Conservation (phyloP, 192 early-diverging fungal genomes). For the Podila clonocystis region DNA sequence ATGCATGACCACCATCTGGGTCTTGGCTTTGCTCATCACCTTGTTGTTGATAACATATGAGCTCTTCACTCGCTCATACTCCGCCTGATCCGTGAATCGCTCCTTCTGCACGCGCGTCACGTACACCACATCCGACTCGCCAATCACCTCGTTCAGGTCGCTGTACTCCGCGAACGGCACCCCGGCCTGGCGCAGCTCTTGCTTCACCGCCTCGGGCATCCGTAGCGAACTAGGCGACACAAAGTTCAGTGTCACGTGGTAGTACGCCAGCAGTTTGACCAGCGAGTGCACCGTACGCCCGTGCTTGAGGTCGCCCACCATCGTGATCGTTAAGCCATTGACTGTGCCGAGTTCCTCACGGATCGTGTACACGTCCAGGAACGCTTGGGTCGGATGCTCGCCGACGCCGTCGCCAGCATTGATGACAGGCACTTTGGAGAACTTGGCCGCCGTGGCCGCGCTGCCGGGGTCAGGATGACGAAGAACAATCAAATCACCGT, state of each 20-base stretch:
- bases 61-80: constrained; percentile 84
- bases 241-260: constrained; percentile 94
- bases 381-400: constrained; percentile 98
- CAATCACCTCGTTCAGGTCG: constrained; percentile 83
- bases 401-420: constrained; percentile 98
- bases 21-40: constrained; percentile 86
- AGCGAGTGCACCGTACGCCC: constrained; percentile 98
- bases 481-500: constrained; percentile 92
- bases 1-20: constrained; percentile 99
- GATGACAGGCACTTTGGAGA: constrained; percentile 91
- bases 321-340: constrained; percentile 93
- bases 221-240: constrained; percentile 83
- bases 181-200: constrained; percentile 61
- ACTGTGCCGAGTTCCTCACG: constrained; percentile 96
- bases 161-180: constrained; percentile 69
- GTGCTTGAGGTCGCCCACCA: constrained; percentile 98
- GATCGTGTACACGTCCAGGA: constrained; percentile 84
- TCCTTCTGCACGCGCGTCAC: constrained; percentile 98
- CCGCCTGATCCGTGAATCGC: constrained; percentile 77
- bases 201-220: constrained; percentile 91
- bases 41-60: constrained; percentile 90
- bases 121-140: constrained; percentile 92
- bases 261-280: constrained; percentile 86
- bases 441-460: constrained; percentile 84
- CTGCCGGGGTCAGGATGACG: constrained; percentile 94